phyloP scores from a whole-genome alignment of 805 yeast species.

The Metschnikowia shivogae region DNA sequence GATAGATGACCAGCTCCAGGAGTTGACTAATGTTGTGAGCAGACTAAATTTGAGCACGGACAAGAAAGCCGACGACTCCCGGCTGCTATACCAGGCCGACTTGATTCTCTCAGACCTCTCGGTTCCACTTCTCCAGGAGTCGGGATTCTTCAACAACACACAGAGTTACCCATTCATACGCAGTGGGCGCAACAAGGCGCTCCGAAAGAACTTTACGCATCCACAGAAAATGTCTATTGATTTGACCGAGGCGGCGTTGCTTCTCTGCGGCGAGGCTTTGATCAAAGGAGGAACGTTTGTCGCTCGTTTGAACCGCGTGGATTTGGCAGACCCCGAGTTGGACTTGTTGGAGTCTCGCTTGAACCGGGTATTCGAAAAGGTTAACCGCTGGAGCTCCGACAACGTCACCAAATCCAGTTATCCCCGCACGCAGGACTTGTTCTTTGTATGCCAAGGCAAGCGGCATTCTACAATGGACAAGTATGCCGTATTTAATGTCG shows the following conservation, averaged over 20 bases:
- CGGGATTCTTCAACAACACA: slow-evolving; percentile 38
- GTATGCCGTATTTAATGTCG: slow-evolving; percentile 13
- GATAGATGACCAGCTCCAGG: slow-evolving; percentile 21
- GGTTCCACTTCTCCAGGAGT: slow-evolving; percentile 30
- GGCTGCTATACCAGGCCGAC: slow-evolving; percentile 27
- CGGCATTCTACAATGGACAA: slow-evolving; percentile 9
- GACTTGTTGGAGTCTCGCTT: slow-evolving; percentile 23
- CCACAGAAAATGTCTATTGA: slow-evolving; percentile 31
- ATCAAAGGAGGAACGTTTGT: slow-evolving; percentile 30
- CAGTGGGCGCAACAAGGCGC: slow-evolving; percentile 21
- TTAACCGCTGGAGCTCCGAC: slow-evolving; percentile 18
- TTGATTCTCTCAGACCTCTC: slow-evolving; percentile 35
- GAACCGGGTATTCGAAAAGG: slow-evolving; percentile 24
- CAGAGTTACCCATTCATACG: slow-evolving; percentile 32
- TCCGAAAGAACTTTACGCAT: slow-evolving; percentile 24
- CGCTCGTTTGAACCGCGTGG: slow-evolving; percentile 25
- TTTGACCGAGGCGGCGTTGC: slow-evolving; percentile 38
- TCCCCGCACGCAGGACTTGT: slow-evolving; percentile 18
- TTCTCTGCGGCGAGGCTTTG: slow-evolving; percentile 27
- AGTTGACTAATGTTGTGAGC: slow-evolving; percentile 9
- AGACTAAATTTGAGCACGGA: neutral
- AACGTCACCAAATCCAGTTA: slow-evolving; percentile 5
- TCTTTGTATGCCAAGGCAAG: slow-evolving; percentile 26
- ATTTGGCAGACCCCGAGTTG: slow-evolving; percentile 28
- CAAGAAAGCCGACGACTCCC: neutral